Evolutionary conservation across 2,329 filamentous ascomycete genomes (phyloP), one percentile per base, ranked within the genome.

Genomic region (Pseudogymnoascus sp.): DNA sequence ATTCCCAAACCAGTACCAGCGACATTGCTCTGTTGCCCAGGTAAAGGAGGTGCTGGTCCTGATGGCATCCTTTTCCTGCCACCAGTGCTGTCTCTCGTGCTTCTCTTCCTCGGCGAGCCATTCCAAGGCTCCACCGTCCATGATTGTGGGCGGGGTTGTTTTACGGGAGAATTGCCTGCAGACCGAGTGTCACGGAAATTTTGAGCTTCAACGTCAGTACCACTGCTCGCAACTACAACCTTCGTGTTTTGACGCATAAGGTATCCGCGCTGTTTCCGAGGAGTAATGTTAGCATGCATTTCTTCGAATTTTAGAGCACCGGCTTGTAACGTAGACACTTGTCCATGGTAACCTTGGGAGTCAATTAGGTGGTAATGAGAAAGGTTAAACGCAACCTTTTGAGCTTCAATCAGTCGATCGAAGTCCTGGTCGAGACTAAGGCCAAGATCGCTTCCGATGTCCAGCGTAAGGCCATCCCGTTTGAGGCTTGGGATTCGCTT

Each of bases 71-170:
- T 72, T 62, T 70, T 73, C 18, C 79, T 79, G 31, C 80, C 75
- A 62, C 72, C 75, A 69, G 62, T 82, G 77, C 69, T 82, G 80
- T 77, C 89, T 89, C 67, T 85, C 82, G 85, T 77, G 69, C 83
- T 87, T 67, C 81, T 82, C 67, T 89, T 85, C 63, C 92, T 85
- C 50, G 82, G 76, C 75, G 92, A 90, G 65, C 88, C 86, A 76
- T 96, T 96, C 95, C 95, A 99, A 14, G 95, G 95, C 77, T 97
- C 95, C 4, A 96, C 95, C 12, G 91, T 95, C 90, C 95, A 96
- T 1, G 92, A 96, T 74, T 96, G 90, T 36, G 91, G 90, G 56
- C 91, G 92, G 4, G 85, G 81, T 70, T 91, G 87, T 72, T 96
- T 90, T 31, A 86, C 73, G 3, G 91, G 86, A 5, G 89, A 91